phyloP scores from a whole-genome alignment of 768 basidiomycete genomes.

The Kwoniella sp. region DNA sequence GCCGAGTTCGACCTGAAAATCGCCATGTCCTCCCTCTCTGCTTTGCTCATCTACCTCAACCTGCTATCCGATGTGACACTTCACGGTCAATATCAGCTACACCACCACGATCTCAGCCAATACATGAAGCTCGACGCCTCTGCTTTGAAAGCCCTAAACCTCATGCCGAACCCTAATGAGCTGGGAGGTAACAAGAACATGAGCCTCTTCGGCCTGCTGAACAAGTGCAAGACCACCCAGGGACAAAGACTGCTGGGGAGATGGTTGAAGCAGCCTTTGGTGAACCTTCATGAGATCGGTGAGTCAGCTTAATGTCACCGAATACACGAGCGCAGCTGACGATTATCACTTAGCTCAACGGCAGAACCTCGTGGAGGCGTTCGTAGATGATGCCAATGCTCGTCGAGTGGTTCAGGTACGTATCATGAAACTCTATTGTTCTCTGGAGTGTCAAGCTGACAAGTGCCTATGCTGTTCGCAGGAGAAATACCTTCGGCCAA shows the following conservation, averaged over 20 bases:
- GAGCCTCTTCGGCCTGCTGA: conserved; percentile 83
- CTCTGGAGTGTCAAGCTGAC: conserved; percentile 1
- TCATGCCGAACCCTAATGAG: conserved; percentile 73
- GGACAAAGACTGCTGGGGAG: conserved; percentile 81
- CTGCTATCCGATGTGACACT: conserved; percentile 77
- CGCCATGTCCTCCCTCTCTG: conserved; percentile 78
- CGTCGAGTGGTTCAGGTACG: conserved; percentile 73
- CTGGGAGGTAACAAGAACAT: conserved; percentile 73
- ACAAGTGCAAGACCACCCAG: conserved; percentile 95
- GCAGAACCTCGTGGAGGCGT: conserved; percentile 82
- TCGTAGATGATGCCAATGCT: conserved; percentile 71
- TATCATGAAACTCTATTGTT: no score
- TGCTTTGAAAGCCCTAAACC: conserved; percentile 82
- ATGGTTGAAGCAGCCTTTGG: conserved; percentile 94
- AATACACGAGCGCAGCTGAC: not conserved
- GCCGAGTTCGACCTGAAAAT: conserved; percentile 75
- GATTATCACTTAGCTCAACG: conserved; percentile 66
- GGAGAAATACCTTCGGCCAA: conserved; percentile 83
- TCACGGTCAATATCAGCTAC: conserved; percentile 75
- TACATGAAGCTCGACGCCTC: conserved; percentile 97
- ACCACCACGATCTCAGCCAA: conserved; percentile 85
- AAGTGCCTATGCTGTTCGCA: conserved; percentile 48
- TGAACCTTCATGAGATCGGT: conserved; percentile 93
- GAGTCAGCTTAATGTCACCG: conserved; percentile 50
- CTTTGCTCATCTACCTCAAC: conserved; percentile 77